Evolutionary conservation across 805 yeast genomes (phyloP).

Genomic region (Myxozyma sirexii): DNA sequence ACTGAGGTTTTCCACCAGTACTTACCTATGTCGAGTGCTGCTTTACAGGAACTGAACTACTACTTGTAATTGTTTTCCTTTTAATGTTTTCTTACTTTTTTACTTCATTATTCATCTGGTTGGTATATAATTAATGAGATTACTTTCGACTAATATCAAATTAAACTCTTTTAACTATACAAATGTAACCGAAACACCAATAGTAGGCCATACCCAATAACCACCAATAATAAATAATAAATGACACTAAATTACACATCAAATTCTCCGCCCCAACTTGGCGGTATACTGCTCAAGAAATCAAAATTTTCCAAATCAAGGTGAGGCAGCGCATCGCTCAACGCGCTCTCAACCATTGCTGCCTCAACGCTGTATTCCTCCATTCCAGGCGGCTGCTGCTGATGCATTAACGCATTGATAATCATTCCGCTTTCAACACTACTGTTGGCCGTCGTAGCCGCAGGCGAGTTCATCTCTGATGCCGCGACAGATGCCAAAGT

Average conservation of each 20-base stretch:
- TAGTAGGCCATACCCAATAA: too few species aligned
- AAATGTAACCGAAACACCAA: background rate
- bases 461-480: slow-evolving; percentile 6
- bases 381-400: background rate
- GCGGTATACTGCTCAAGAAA: slow-evolving; percentile 21
- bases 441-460: background rate
- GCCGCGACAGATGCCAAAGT: slow-evolving; percentile 8
- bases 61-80: slow-evolving; percentile 7
- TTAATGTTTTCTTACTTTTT: background rate
- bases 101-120: too few species aligned
- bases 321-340: slow-evolving; percentile 8
- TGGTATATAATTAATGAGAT: background rate
- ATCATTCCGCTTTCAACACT: background rate
- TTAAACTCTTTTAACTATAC: background rate
- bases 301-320: slow-evolving; percentile 25
- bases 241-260: slow-evolving; percentile 1
- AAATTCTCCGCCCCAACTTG: slow-evolving; percentile 20
- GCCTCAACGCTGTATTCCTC: slow-evolving; percentile 12
- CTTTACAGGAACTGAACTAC: slow-evolving; percentile 21
- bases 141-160: background rate
- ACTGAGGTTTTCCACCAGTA: slow-evolving; percentile 16
- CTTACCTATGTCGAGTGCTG: slow-evolving; percentile 26
- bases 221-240: too few species aligned
- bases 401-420: background rate
- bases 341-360: slow-evolving; percentile 8